phyloP scores from a whole-genome alignment of 192 early-diverging fungal genomes.

The Rhizophagus sp. region DNA sequence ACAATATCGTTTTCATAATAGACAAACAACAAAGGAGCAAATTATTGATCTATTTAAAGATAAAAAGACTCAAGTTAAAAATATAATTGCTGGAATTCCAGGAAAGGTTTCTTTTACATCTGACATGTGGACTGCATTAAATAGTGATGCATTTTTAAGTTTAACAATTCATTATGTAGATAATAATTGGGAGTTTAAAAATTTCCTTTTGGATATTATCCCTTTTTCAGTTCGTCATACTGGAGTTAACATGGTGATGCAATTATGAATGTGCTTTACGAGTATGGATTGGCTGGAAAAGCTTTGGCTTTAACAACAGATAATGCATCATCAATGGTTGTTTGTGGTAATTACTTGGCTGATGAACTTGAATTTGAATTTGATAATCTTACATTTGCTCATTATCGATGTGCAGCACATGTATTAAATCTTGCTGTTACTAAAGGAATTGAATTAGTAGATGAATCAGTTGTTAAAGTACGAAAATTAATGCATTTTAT shows the following conservation, averaged over 20 bases:
- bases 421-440: conserved; percentile 18
- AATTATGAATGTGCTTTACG: neutral
- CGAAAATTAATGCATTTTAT: neutral
- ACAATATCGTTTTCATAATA: neutral
- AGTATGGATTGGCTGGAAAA: neutral
- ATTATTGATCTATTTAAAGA: neutral
- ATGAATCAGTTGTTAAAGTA: neutral
- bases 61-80: neutral
- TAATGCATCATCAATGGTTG: neutral
- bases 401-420: conserved; percentile 16
- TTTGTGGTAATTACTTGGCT: neutral
- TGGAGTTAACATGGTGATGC: neutral
- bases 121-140: conserved; percentile 8
- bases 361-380: neutral
- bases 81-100: neutral
- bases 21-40: neutral
- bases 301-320: no score
- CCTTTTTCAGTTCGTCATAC: neutral
- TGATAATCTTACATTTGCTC: neutral
- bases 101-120: conserved; percentile 6
- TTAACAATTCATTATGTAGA: conserved; percentile 11
- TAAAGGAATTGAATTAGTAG: neutral
- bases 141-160: conserved; percentile 1
- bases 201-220: conserved; percentile 8
- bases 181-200: neutral